Evolutionary conservation across 2,329 filamentous ascomycete species (phyloP).

Genomic region (Canariomyces notabilis): DNA sequence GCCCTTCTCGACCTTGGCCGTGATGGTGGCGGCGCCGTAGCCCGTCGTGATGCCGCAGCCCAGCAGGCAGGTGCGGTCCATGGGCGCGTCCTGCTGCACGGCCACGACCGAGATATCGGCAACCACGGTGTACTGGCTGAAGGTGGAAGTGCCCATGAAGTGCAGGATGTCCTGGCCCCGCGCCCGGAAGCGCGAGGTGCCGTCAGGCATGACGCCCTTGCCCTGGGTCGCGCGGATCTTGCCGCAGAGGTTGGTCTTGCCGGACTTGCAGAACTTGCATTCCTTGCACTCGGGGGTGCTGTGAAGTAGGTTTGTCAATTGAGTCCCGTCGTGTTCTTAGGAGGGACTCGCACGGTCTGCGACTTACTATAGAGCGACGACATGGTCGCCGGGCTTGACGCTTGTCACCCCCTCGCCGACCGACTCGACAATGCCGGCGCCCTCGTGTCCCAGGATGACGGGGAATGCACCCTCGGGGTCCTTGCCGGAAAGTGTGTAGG

Average conservation of each 20-base stretch:
- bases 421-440: slow-evolving; percentile 87
- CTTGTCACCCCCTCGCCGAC: slow-evolving; percentile 92
- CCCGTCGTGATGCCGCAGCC: slow-evolving; percentile 98
- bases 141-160: slow-evolving; percentile 99
- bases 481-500: slow-evolving; percentile 92
- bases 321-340: slow-evolving; percentile 15
- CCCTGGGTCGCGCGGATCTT: slow-evolving; percentile 98
- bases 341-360: slow-evolving; percentile 7
- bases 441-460: slow-evolving; percentile 83
- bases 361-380: slow-evolving; percentile 77
- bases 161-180: slow-evolving; percentile 93
- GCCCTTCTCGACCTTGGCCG: slow-evolving; percentile 85
- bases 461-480: slow-evolving; percentile 95
- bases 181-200: slow-evolving; percentile 88
- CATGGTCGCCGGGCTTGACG: slow-evolving; percentile 89
- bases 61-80: slow-evolving; percentile 93
- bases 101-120: slow-evolving; percentile 97
- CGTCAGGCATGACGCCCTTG: slow-evolving; percentile 94
- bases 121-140: slow-evolving; percentile 97
- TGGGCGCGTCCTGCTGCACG: slow-evolving; percentile 82
- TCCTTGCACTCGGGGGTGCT: slow-evolving; percentile 95
- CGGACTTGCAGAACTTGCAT: slow-evolving; percentile 99
- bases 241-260: slow-evolving; percentile 98
- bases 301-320: slow-evolving; percentile 13
- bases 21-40: slow-evolving; percentile 92